phyloP scores from a whole-genome alignment of 129 eudicot species.

The Helianthus annuus region HanXRQr2.0-SUNRISE NC_035441.2:109357391-109357890 shows the following conservation, averaged over 20 bases:
- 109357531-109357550: not conserved
- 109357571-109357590: not conserved
- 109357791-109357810: constrained; percentile 80
- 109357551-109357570: not conserved
- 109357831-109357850: constrained; percentile 75
- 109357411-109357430: too few species aligned
- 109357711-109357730: not conserved
- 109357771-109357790: constrained; percentile 96
- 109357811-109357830: constrained; percentile 81
- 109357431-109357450: too few species aligned
- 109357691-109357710: too few species aligned
- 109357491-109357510: not conserved
- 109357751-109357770: constrained; percentile 88
- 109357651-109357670: not conserved
- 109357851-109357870: constrained; percentile 46
- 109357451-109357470: not conserved
- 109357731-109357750: not conserved
- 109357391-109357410: too few species aligned
- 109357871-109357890: not conserved
- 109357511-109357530: not conserved
- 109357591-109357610: not conserved
- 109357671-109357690: not conserved
- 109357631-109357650: not conserved
- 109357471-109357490: not conserved
- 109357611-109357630: not conserved